Evolutionary conservation across 2,329 filamentous ascomycete genomes (phyloP), one percentile per base, ranked within the genome.

Genomic region (Beauveria rudraprayagi): DNA sequence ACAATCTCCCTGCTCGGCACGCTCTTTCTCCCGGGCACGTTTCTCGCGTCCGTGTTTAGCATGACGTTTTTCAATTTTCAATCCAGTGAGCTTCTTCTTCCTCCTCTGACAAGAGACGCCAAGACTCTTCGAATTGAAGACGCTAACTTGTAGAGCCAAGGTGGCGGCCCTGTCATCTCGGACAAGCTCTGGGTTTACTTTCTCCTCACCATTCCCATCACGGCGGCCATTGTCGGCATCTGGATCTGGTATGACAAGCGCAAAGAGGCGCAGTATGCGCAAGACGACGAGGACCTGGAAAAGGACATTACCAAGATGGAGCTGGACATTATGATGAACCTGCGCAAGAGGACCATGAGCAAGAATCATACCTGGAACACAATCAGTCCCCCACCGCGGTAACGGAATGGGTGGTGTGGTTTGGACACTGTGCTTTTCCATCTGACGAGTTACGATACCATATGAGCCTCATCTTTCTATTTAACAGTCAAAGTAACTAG

Each of bases 51-150:
- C 0, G 75, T 87, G 26, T 87, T 87, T 66, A 82, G 80, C 74
- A 87, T 86, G 83, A 83, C 83, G 0, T 87, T 87, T 69, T 87
- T 87, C 74, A 80, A 87, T 71, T 87, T 86, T 65, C 79, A 79
- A 64, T 72, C 75, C 44, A 72, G 78, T 77, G 69, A 63, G 71
- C 64, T 10, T 52, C 22, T 34, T 6, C 26, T 48, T 48, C 48
- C 26, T 48, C 46, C 48, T 43, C 34, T 11, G 8, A 24, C 6
- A 66, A 56, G 66, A 24, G 24, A 34, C 22, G 22, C 22, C 22
- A 22, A 22, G 22, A 22, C 22, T 22, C 22, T 7, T 7, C 6
- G 16, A n/a, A 43, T 8, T 9, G 6, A 43, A 9, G n/a, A 10
- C 11, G 8, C 41, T 55, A 9, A 43, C 40, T 19, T 46, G 24